Base-by-base conservation (phyloP, 2,329 filamentous ascomycete genomes). In the Diaporthe aspalathi region DNA sequence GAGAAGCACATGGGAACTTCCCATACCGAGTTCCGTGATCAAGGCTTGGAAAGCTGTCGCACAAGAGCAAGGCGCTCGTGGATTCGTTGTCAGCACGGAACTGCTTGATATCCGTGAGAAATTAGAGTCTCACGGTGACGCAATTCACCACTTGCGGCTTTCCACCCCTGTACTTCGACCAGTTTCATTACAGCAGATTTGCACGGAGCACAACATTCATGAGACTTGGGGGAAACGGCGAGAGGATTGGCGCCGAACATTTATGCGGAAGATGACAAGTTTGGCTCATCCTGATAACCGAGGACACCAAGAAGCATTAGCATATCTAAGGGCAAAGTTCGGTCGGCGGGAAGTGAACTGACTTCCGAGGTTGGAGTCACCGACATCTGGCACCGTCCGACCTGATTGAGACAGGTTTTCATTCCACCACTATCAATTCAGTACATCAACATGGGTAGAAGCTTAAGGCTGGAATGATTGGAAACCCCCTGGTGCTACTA, bases 1-100 rank as follows among this genome's bases (percentile, higher is more conserved):
- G 77, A 76, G 74, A 76, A 73, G 75, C 60, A 80, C 78, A 67
- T 80, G 76, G 77, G 63, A 76, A 62, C 76, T 79, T n/a, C 62
- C 72, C 35, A 72, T 79, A 24, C 45, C 72, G 63, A 75, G 49
- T 47, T 66, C 72, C 67, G 47, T 70, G 32, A 74, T 76, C 53
- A 70, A 73, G 72, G 75, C 76, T 75, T 81, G 77, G 79, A 74
- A 78, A 75, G 74, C 73, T 54, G 77, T 78, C 65, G 75, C 71
- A 74, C 65, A 74, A 67, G 72, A 74, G 73, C 70, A 76, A 73
- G 68, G 50, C 66, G 68, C 70, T 54, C 56, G 73, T 72, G 73
- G 72, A 60, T 71, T 76, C 66, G 32, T 60, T 70, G 35, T 77
- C 16, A 71, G 74, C 40, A 45, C 76, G 63, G 72, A 79, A 67